phyloP scores from a whole-genome alignment of 1,284 basidiomycete genomes.

The Tylopilus sp. region DNA sequence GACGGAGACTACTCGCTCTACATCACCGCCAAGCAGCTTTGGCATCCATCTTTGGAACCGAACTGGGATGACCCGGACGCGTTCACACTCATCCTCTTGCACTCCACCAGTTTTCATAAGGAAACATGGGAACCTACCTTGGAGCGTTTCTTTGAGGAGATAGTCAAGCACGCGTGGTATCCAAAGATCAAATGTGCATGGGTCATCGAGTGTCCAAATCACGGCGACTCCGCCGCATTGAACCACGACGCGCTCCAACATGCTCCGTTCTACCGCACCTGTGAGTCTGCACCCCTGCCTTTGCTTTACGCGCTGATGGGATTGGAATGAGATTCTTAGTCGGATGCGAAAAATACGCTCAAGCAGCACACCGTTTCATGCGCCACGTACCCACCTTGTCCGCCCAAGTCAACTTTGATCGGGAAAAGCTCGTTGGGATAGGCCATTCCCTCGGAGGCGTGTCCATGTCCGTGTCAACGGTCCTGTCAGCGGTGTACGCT shows the following conservation, averaged over 20 bases:
- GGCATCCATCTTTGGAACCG: slow-evolving; percentile 50
- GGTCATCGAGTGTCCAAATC: slow-evolving; percentile 66
- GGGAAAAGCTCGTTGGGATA: slow-evolving; percentile 63
- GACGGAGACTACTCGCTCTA: slow-evolving; percentile 56
- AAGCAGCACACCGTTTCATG: slow-evolving; percentile 65
- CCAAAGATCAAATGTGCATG: slow-evolving; percentile 61
- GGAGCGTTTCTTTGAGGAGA: slow-evolving; percentile 28
- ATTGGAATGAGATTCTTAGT: slow-evolving; percentile 48
- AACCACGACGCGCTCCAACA: slow-evolving; percentile 53
- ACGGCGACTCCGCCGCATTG: slow-evolving; percentile 56
- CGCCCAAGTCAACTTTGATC: slow-evolving; percentile 56
- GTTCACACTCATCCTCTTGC: slow-evolving; percentile 65
- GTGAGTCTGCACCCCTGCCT: slow-evolving; percentile 44
- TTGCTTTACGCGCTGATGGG: slow-evolving; percentile 11
- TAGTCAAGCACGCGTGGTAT: slow-evolving; percentile 24
- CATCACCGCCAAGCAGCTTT: slow-evolving; percentile 68
- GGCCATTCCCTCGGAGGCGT: slow-evolving; percentile 75
- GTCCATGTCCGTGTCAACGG: slow-evolving; percentile 57
- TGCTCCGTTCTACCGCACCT: slow-evolving; percentile 55
- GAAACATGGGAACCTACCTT: slow-evolving; percentile 74
- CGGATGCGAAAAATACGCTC: slow-evolving; percentile 69
- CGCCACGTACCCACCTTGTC: slow-evolving; percentile 49
- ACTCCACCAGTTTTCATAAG: slow-evolving; percentile 75
- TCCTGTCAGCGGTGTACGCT: background rate
- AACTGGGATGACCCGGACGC: slow-evolving; percentile 49